Conservation (phyloP, 1,284 basidiomycete genomes). For the Cryptococcus deneoformans region DNA sequence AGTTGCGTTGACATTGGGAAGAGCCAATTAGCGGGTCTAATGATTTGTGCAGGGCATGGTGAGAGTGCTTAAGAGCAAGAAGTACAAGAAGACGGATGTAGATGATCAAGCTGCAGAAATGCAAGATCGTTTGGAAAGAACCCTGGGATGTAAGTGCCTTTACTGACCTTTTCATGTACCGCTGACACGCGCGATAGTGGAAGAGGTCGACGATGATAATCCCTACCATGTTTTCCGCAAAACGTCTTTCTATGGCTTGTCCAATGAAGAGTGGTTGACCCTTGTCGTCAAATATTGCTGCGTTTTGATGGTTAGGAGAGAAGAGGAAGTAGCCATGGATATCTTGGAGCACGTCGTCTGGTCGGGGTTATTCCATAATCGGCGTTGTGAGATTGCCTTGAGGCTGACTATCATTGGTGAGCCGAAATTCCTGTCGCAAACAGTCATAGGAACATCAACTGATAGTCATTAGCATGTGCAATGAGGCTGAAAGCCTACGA, state of each 20-base stretch:
- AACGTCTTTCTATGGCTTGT: slow-evolving; percentile 70
- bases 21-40: neutral
- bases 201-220: slow-evolving; percentile 28
- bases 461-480: slow-evolving; percentile 61
- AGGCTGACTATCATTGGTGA: slow-evolving; percentile 68
- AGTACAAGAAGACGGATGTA: slow-evolving; percentile 27
- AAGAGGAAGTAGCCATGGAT: slow-evolving; percentile 68
- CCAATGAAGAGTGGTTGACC: slow-evolving; percentile 79
- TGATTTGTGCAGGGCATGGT: slow-evolving; percentile 32
- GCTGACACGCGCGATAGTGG: slow-evolving; percentile 17
- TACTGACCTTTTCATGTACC: neutral
- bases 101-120: slow-evolving; percentile 33
- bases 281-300: slow-evolving; percentile 88
- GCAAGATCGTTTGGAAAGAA: slow-evolving; percentile 45
- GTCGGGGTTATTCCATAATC: slow-evolving; percentile 71
- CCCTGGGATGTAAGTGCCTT: slow-evolving; percentile 33
- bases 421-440: slow-evolving; percentile 27
- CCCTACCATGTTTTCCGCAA: slow-evolving; percentile 29
- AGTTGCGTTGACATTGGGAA: slow-evolving; percentile 26
- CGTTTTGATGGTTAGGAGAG: slow-evolving; percentile 62
- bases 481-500: slow-evolving; percentile 59
- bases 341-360: slow-evolving; percentile 72
- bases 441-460: neutral
- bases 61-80: slow-evolving; percentile 26
- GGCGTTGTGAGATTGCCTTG: slow-evolving; percentile 64